Percentiles rank a stretch among this genome's conserved stretches.
phyloP scores from a whole-genome alignment of 1,284 basidiomycete genomes.

The Cryptococcus wingfieldii region DNA sequence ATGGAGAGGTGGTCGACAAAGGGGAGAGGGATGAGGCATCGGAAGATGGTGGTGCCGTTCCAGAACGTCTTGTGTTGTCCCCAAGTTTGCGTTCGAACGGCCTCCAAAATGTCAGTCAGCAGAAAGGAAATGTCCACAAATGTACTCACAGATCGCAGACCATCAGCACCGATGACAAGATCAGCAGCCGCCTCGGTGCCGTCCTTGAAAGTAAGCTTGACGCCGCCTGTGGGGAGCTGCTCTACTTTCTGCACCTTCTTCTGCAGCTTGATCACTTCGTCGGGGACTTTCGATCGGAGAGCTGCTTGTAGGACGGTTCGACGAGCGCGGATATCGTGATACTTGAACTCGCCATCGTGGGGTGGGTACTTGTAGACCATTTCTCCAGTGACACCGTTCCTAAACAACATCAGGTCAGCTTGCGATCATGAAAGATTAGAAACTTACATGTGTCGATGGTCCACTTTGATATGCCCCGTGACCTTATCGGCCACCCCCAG shows the following conservation, averaged over 20 bases:
- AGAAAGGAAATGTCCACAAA: too few species aligned
- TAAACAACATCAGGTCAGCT: neutral
- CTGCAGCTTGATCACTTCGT: slow-evolving; percentile 22
- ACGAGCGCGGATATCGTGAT: slow-evolving; percentile 27
- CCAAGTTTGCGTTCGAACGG: too few species aligned
- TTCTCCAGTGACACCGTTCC: neutral
- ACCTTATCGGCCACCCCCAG: slow-evolving; percentile 24
- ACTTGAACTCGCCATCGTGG: slow-evolving; percentile 16
- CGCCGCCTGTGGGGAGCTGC: slow-evolving; percentile 11
- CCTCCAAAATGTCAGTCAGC: too few species aligned
- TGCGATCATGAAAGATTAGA: too few species aligned
- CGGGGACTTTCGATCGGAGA: slow-evolving; percentile 21
- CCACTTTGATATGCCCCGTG: slow-evolving; percentile 8
- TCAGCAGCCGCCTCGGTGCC: slow-evolving; percentile 18
- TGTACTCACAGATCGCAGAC: slow-evolving; percentile 28
- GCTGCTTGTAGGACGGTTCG: slow-evolving; percentile 16
- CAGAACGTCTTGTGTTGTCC: slow-evolving; percentile 1
- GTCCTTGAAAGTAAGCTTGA: slow-evolving; percentile 23
- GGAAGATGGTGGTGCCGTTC: slow-evolving; percentile 16
- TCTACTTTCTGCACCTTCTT: slow-evolving; percentile 18
- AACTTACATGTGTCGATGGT: neutral
- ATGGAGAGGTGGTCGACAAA: slow-evolving; percentile 4
- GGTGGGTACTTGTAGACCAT: slow-evolving; percentile 8
- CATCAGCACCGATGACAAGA: slow-evolving; percentile 36
- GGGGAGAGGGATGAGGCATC: slow-evolving; percentile 9